These are phyloP conservation scores for Plasmodium coatneyi DNA, from an alignment of 169 alveolate genomes.

Conservation along the genomic window DNA sequence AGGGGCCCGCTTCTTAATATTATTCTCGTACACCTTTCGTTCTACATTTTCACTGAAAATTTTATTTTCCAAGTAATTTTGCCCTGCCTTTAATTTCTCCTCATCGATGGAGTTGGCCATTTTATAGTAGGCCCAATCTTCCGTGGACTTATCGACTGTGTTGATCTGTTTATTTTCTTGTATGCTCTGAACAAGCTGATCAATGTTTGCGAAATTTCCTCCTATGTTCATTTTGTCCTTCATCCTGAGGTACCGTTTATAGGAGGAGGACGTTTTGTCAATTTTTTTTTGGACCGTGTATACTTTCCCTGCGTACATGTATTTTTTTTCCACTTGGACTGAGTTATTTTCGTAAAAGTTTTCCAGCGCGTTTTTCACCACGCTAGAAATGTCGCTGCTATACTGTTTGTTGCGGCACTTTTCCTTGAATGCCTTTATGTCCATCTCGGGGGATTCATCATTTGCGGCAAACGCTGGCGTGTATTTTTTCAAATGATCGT, in stretches of 20 bases:
- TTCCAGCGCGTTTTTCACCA: conserved; percentile 36
- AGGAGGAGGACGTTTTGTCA: conserved; percentile 48
- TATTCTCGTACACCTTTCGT: conserved; percentile 36
- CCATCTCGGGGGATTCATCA: neutral
- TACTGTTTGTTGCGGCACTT: conserved; percentile 11
- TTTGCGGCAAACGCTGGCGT: conserved; percentile 3
- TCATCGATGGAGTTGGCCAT: conserved; percentile 36
- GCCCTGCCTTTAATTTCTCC: conserved; percentile 38
- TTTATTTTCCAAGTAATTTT: conserved; percentile 50
- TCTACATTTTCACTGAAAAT: conserved; percentile 63
- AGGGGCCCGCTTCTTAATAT: conserved; percentile 14
- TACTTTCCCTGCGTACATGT: conserved; percentile 68
- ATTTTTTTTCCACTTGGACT: conserved; percentile 40
- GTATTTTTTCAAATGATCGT: conserved; percentile 43
- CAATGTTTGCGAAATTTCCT: conserved; percentile 57
- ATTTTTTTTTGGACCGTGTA: conserved; percentile 51
- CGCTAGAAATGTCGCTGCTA: neutral
- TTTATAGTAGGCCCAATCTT: conserved; percentile 64
- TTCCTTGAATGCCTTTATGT: conserved; percentile 4
- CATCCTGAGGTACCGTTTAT: conserved; percentile 58
- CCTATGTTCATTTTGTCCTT: conserved; percentile 52
- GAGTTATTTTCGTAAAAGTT: conserved; percentile 52
- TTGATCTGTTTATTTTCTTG: conserved; percentile 69
- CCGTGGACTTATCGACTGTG: conserved; percentile 67
- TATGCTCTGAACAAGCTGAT: conserved; percentile 46